Conservation (phyloP, 768 basidiomycete genomes). For the Podaxis carcinomalis region DNA sequence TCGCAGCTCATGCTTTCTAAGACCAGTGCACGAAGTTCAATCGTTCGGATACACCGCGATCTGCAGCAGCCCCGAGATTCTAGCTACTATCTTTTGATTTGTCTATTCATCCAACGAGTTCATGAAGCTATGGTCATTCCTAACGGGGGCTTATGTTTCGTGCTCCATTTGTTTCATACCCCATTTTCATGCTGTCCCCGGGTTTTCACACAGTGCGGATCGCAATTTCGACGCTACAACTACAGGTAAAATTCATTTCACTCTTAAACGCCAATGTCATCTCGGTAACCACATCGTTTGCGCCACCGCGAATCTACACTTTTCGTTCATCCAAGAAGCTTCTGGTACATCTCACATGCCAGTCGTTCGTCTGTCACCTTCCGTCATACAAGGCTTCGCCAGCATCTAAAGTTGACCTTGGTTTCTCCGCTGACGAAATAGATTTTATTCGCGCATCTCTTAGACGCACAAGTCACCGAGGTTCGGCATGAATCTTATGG, state of each 20-base stretch:
- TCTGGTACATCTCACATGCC: not conserved
- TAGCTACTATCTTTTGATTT: not conserved
- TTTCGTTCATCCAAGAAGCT: not conserved
- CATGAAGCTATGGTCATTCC: not conserved
- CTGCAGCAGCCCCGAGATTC: not conserved
- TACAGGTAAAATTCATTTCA: not conserved
- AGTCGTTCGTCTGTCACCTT: not conserved
- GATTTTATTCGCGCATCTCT: not conserved
- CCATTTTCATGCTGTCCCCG: not conserved
- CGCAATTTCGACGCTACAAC: not conserved
- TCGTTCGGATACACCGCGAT: not conserved
- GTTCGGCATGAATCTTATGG: not conserved
- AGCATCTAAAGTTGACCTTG: not conserved
- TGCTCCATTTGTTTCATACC: no score
- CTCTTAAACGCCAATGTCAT: not conserved
- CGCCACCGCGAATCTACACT: not conserved
- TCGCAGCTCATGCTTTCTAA: not conserved
- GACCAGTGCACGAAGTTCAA: not conserved
- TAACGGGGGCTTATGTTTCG: not conserved
- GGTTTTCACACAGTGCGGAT: not conserved
- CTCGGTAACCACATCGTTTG: not conserved
- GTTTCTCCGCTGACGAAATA: not conserved
- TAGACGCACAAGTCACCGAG: not conserved
- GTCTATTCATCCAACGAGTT: not conserved
- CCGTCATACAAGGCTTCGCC: not conserved